A percentile compares a stretch with the other conserved stretches of the same genome.
phyloP scores from a whole-genome alignment of 129 eudicot genomes.

The Chrysanthemum lavandulifolium region DNA sequence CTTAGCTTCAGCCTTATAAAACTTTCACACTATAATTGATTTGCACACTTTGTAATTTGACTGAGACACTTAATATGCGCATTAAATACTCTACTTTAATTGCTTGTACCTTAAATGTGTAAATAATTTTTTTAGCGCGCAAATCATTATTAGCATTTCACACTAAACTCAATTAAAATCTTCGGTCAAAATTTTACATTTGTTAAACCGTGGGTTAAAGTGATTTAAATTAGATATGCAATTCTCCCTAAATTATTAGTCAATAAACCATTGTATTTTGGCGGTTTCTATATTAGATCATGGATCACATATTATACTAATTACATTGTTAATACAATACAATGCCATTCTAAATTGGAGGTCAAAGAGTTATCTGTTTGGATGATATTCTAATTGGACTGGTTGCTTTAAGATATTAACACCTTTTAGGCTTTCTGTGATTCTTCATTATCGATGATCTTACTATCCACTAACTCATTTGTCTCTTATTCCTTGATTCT shows the following conservation, averaged over 20 bases:
- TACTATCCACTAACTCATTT: slow-evolving; percentile 36
- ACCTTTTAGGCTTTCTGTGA: slow-evolving; percentile 18
- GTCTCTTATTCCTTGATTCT: slow-evolving; percentile 22
- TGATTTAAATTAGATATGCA: too few relatives aligned
- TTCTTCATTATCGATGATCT: slow-evolving; percentile 31
- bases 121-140: too few relatives aligned
- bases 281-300: slow-evolving; percentile 13
- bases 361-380: slow-evolving; percentile 28
- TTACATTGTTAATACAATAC: neutral
- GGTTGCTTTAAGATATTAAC: neutral
- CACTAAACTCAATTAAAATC: too few relatives aligned
- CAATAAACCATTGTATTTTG: slow-evolving; percentile 3
- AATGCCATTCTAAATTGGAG: slow-evolving; percentile 6
- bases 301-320: slow-evolving; percentile 23
- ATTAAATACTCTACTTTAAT: too few relatives aligned
- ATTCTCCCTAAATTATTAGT: too few relatives aligned
- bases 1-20: too few relatives aligned
- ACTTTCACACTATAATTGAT: too few relatives aligned
- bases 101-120: too few relatives aligned
- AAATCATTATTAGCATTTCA: too few relatives aligned
- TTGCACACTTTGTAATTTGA: too few relatives aligned
- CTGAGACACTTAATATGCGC: too few relatives aligned
- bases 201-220: slow-evolving; percentile 27
- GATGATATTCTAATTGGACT: slow-evolving; percentile 20
- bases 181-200: too few relatives aligned